Evolutionary conservation across 1,284 basidiomycete species (phyloP), one percentile per base, ranked within the genome.

Genomic region (Apiotrichum porosum): DNA sequence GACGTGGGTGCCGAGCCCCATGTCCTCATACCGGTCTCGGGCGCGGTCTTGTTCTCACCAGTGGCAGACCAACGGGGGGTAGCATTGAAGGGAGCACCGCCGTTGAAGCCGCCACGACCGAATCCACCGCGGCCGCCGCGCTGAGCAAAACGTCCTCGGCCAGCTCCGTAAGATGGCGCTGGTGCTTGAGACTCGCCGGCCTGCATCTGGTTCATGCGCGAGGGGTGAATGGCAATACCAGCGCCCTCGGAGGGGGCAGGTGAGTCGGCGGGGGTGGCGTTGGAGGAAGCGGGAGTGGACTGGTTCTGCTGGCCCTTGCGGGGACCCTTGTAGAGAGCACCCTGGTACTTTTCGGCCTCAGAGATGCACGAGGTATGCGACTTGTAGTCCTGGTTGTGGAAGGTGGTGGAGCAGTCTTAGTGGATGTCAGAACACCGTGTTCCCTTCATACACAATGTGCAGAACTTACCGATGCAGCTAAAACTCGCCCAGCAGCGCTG

Each of bases 271-370:
- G 53, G 43, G 1, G 53, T 46, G 15, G 61, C 39, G 5, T 52
- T 38, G 24, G 61, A 34, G 22, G 57, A 52, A n/a, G 57, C 37
- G 22, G 52, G 44, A 19, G 50, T 34, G 21, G 50, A 18, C 24
- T 33, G 9, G 15, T 21, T 19, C 36, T 49, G 49, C 12, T 54
- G 47, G 35, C 80, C 79, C 51, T 74, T 76, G 72, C 85, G 86
- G 6, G 83, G 80, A 18, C 85, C 86, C 68, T 86, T 86, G 73
- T 91, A 93, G 43, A 93, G 69, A 47, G 78, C 76, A 66, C 88
- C 88, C 75, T 94, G 83, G 65, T 94, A 93, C 71, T 93, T 92
- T 69, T 94, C 86, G 4, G 87, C 90, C 73, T 94, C 90, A 45
- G 80, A 82, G 41, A 94, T 83, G 69, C 90, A 94, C 21, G 80